These are phyloP conservation scores for Arachnomyces sp. DNA, from an alignment of 2,329 filamentous ascomycete species.

Conservation along the genomic window DNA sequence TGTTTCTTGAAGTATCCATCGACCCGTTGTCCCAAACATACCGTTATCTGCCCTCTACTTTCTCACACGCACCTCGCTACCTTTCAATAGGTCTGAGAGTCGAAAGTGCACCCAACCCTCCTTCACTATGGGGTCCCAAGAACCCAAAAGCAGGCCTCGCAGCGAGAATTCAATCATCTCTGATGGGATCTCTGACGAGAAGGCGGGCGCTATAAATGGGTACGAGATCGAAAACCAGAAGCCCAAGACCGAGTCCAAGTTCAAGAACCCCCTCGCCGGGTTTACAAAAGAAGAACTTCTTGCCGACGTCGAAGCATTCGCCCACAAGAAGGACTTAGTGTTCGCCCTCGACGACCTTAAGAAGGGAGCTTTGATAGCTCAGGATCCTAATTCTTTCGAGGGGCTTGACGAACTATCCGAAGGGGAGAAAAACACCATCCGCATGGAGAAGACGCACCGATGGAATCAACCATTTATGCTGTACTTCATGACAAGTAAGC, in stretches of 20 bases:
- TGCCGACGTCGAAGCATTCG: slow-evolving; percentile 29
- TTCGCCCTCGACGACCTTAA: slow-evolving; percentile 42
- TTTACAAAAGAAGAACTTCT: slow-evolving; percentile 22
- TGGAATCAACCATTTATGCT: slow-evolving; percentile 38
- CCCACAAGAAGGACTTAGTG: slow-evolving; percentile 49
- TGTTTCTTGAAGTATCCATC: too few species aligned
- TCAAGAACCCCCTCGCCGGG: slow-evolving; percentile 20
- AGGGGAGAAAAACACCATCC: slow-evolving; percentile 31
- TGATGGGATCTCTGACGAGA: too few species aligned
- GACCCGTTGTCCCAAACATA: too few species aligned
- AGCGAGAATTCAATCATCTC: too few species aligned
- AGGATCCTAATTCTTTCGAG: slow-evolving; percentile 58
- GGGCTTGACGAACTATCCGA: slow-evolving; percentile 52
- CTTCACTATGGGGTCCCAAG: too few species aligned
- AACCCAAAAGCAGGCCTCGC: too few species aligned
- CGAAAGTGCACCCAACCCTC: too few species aligned
- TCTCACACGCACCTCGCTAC: too few species aligned
- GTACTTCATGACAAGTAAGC: slow-evolving; percentile 31
- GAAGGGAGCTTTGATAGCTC: slow-evolving; percentile 60
- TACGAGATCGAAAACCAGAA: too few species aligned
- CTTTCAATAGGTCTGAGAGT: too few species aligned
- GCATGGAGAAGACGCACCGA: slow-evolving; percentile 33
- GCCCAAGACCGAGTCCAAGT: slow-evolving; percentile 5
- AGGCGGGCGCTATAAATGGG: too few species aligned
- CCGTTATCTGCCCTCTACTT: too few species aligned